Evolutionary conservation across 768 basidiomycete genomes (phyloP), one percentile per base, ranked within the genome.

Genomic region (Termitomyces sp.): DNA sequence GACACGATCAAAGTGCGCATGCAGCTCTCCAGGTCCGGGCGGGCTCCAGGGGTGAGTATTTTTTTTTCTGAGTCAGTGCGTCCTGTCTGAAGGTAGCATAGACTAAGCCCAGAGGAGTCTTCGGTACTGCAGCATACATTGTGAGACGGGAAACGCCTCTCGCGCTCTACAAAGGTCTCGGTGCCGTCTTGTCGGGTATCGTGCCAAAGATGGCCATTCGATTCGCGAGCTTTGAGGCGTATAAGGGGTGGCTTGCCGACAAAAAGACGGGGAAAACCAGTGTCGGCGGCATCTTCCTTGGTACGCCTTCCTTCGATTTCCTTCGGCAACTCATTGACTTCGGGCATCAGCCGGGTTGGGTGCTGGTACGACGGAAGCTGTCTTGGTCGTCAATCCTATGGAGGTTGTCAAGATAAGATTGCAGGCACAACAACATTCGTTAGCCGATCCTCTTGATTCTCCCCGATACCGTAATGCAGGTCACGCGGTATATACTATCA

Each of bases 1-100:
- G 97, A 99, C 69, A 98, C 97, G 24, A 98, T 98, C 78, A 98
- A 98, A 76, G 96, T 98, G 62, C 92, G 97, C n/a, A 99, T 99
- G 97, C 97, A 99, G 74, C 85, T 99, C 54, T 91, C 90, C 56
- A 84, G 76, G 71, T 87, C 93, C 10, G 84, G 93, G 34, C 75
- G 77, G 54, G 69, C 77, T 41, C 83, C 90, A 51, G 97, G 97
- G 45, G 97, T 98, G 71, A 68, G 90, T 87, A 21, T 35, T 28
- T 22, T 38, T 45, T 21, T 26, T 17, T 38, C 30, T 24, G 10
- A 46, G 32, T 28, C 30, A 5, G 21, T 34, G 19, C 32, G 15
- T 37, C 32, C 17, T 46, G 28, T 41, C 55, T 61, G 32, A 62
- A 41, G 28, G 21, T 21, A 22, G 34, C 47, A 53, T 64, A 98